Evolutionary conservation across 257 asterid species (phyloP).

Genomic region (Eucommia ulmoides): DNA sequence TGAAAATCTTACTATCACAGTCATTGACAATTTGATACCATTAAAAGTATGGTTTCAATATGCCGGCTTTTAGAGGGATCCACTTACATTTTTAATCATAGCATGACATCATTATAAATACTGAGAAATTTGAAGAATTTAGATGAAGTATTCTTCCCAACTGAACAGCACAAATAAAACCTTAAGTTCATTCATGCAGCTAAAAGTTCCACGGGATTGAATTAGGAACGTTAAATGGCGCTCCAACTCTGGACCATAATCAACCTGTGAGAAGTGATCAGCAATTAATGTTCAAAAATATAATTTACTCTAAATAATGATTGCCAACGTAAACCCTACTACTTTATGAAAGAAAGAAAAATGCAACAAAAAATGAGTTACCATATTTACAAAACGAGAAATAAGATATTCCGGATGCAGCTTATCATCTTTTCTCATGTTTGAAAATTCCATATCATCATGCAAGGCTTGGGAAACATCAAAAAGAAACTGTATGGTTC

Average conservation of each 20-base stretch:
- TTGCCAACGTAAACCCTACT: slow-evolving; percentile 8
- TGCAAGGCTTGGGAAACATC: slow-evolving; percentile 74
- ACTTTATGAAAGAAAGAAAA: slow-evolving; percentile 9
- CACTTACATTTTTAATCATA: neutral
- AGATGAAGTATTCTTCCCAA: neutral
- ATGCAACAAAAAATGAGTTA: slow-evolving; percentile 19
- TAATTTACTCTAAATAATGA: slow-evolving; percentile 11
- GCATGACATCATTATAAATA: neutral
- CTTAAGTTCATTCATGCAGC: slow-evolving; percentile 59
- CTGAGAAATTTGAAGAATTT: neutral
- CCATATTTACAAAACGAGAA: slow-evolving; percentile 61
- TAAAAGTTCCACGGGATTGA: slow-evolving; percentile 80
- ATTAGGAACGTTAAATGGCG: slow-evolving; percentile 60
- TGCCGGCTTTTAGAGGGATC: neutral
- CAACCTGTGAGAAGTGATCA: slow-evolving; percentile 45
- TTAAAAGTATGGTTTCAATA: neutral
- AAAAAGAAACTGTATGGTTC: slow-evolving; percentile 51
- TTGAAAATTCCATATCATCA: slow-evolving; percentile 47
- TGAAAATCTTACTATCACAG: too few relatives aligned
- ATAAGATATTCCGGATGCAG: slow-evolving; percentile 48
- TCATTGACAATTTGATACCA: neutral
- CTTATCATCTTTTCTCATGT: slow-evolving; percentile 57
- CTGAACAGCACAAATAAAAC: slow-evolving; percentile 14
- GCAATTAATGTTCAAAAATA: slow-evolving; percentile 4
- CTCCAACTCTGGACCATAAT: slow-evolving; percentile 46